These are phyloP conservation scores for Daldinia sp. DNA, from an alignment of 2,329 filamentous ascomycete genomes.

Conservation along the genomic window DNA sequence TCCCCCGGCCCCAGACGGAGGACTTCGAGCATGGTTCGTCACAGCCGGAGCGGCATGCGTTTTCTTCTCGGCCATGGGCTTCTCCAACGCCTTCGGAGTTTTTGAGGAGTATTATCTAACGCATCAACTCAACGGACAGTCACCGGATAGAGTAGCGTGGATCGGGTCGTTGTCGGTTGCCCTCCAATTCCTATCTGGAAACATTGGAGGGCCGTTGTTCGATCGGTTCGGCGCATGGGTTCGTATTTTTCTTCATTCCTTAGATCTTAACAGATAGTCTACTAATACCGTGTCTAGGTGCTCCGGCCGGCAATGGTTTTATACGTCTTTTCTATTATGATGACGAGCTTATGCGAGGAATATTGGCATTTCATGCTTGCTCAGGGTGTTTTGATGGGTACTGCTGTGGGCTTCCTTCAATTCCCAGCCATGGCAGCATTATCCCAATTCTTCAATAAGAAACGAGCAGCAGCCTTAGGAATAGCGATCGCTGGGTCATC, in stretches of 20 bases:
- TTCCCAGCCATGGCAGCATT: conserved; percentile 56
- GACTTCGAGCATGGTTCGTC: conserved; percentile 45
- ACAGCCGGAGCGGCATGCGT: conserved; percentile 36
- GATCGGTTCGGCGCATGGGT: conserved; percentile 52
- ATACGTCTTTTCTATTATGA: conserved; percentile 53
- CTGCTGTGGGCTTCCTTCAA: conserved; percentile 52
- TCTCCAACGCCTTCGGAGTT: conserved; percentile 50
- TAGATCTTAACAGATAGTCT: not conserved
- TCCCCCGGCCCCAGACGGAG: conserved; percentile 36
- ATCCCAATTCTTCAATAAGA: conserved; percentile 57
- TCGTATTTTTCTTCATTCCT: conserved; percentile 1
- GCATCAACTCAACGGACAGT: conserved; percentile 41
- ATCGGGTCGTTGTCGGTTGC: conserved; percentile 48
- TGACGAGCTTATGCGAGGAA: conserved; percentile 53
- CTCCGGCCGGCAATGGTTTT: conserved; percentile 46
- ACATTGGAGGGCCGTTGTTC: conserved; percentile 47
- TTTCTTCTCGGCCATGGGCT: conserved; percentile 48
- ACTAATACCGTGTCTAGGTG: conserved; percentile 37
- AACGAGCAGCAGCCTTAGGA: conserved; percentile 57
- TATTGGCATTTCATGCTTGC: conserved; percentile 63
- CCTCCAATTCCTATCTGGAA: conserved; percentile 44
- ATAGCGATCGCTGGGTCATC: conserved; percentile 56
- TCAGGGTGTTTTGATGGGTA: conserved; percentile 56
- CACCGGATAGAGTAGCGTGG: conserved; percentile 48
- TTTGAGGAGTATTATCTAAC: conserved; percentile 49